phyloP scores from a whole-genome alignment of 305 asterid genomes.

The Vinca major region DNA sequence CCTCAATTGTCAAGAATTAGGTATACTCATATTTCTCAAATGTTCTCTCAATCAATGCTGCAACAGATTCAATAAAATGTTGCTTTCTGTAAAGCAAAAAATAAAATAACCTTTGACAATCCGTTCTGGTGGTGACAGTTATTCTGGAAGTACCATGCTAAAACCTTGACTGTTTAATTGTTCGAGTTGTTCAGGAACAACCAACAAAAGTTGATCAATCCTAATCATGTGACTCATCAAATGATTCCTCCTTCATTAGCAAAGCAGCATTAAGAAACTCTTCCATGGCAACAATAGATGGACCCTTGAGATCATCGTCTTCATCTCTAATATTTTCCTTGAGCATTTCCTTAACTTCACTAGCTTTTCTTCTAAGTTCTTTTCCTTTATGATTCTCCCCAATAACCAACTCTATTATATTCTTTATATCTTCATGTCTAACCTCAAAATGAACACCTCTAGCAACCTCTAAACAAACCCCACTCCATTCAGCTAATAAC shows the following conservation, averaged over 20 bases:
- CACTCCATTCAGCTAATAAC: conserved; percentile 36
- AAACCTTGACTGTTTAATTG: no score
- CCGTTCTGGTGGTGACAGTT: no score
- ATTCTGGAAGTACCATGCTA: no score
- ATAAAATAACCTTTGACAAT: no score
- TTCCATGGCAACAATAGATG: conserved; percentile 44
- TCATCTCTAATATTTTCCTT: conserved; percentile 29
- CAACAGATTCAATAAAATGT: no score
- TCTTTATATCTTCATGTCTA: conserved; percentile 31
- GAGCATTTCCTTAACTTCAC: conserved; percentile 28
- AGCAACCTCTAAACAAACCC: conserved; percentile 61
- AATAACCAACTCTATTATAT: conserved; percentile 52
- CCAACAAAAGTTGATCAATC: not conserved
- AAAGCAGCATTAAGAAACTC: conserved; percentile 32
- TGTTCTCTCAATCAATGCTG: no score
- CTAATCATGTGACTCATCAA: conserved; percentile 9
- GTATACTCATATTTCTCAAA: no score
- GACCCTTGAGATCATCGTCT: conserved; percentile 25
- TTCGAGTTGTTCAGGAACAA: no score
- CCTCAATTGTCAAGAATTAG: no score
- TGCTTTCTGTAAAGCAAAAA: no score
- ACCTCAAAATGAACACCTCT: conserved; percentile 52
- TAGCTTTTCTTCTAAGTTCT: conserved; percentile 32
- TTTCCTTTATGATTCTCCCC: conserved; percentile 31
- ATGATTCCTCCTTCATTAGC: conserved; percentile 22